These are phyloP conservation scores for Suillus luteus DNA, from an alignment of 768 basidiomycete species.

Conservation along the genomic window DNA sequence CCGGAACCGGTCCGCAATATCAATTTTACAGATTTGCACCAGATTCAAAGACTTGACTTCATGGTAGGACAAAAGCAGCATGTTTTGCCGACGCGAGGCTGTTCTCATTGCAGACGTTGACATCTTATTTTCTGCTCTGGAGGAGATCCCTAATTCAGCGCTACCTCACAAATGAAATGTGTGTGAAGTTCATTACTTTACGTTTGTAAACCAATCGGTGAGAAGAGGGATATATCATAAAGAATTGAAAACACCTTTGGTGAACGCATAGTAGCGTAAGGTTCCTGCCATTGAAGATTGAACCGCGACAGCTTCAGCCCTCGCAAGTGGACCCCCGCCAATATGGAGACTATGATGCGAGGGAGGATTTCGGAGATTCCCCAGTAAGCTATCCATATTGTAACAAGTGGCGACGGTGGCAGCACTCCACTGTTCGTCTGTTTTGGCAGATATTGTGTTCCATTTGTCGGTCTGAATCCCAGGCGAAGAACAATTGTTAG, in stretches of 20 bases:
- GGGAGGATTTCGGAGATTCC: not conserved
- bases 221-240: not conserved
- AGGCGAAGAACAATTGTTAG: not conserved
- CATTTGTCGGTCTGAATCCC: not conserved
- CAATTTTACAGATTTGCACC: not conserved
- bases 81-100: not conserved
- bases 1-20: constrained; percentile 1
- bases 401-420: not conserved
- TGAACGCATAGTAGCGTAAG: not conserved
- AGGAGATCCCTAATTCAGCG: not conserved
- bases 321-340: not conserved
- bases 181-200: not conserved
- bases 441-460: not conserved
- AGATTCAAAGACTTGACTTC: not conserved
- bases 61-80: not conserved
- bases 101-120: not conserved
- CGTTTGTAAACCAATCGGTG: not conserved
- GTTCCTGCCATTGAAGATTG: not conserved
- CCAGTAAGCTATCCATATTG: not conserved
- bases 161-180: not conserved
- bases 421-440: not conserved
- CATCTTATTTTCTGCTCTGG: not conserved
- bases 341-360: not conserved
- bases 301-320: constrained; percentile 1
- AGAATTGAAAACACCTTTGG: not conserved